Conservation (phyloP, 441 rosid genomes). For the Omphalea diandra region DNA sequence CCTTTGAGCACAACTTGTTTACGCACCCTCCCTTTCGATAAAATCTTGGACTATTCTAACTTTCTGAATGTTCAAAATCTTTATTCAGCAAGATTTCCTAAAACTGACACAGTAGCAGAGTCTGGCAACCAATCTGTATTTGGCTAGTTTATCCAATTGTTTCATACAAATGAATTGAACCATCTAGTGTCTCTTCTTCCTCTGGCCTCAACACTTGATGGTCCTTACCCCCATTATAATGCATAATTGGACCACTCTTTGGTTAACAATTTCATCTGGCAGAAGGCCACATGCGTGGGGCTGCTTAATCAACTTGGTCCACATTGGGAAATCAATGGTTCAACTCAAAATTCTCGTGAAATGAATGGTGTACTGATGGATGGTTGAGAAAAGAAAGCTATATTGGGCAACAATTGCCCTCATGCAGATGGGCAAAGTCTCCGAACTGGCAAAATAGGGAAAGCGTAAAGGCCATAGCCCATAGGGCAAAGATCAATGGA, state of each 20-base stretch:
- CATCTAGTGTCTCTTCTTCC: constrained; percentile 1
- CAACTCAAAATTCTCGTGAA: not conserved
- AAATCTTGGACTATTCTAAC: not conserved
- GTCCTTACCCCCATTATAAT: constrained; percentile 17
- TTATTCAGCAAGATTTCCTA: not conserved
- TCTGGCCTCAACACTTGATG: too few species aligned
- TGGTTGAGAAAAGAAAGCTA: not conserved
- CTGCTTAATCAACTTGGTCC: constrained; percentile 4
- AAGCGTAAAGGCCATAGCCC: not conserved
- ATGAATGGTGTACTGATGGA: constrained; percentile 3
- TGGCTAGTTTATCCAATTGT: not conserved
- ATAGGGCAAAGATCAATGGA: not conserved
- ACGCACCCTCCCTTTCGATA: not conserved
- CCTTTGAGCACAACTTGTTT: not conserved
- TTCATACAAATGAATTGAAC: not conserved
- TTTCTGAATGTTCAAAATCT: not conserved
- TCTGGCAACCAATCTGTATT: constrained; percentile 14
- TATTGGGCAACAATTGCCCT: not conserved
- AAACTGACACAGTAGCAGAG: not conserved
- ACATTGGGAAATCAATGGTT: constrained; percentile 1
- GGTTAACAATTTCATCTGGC: constrained; percentile 12
- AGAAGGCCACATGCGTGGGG: constrained; percentile 22
- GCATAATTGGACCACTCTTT: constrained; percentile 29
- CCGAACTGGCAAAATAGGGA: not conserved
- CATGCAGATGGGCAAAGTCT: not conserved